These are phyloP conservation scores for Picochlorum costavermella DNA, from an alignment of 139 green algal species.

Conservation along the genomic window DNA sequence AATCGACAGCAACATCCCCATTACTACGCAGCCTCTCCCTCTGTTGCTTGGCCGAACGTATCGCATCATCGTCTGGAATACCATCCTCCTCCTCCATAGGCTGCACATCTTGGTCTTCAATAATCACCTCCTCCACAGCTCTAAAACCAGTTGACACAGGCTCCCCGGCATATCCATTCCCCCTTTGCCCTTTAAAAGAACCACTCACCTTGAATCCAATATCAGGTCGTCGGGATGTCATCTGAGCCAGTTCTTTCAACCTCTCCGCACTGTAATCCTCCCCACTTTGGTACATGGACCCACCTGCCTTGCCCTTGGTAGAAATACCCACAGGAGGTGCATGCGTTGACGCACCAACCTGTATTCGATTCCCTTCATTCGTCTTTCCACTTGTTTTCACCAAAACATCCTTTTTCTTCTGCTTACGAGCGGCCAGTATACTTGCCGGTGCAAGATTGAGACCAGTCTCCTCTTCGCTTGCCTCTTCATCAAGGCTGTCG, in stretches of 20 bases:
- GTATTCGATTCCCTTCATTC: not conserved
- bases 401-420: not conserved
- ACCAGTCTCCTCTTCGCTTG: not conserved
- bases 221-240: not conserved
- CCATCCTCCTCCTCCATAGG: not conserved
- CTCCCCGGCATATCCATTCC: not conserved
- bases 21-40: slow-evolving; percentile 54
- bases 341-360: slow-evolving; percentile 2
- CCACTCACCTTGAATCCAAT: slow-evolving; percentile 9
- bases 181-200: not conserved
- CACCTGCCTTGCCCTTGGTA: no score
- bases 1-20: slow-evolving; percentile 34
- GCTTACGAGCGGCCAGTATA: not conserved
- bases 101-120: not conserved
- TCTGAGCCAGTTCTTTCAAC: slow-evolving; percentile 40
- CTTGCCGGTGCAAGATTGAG: slow-evolving; percentile 2
- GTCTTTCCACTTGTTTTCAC: not conserved
- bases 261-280: slow-evolving; percentile 45
- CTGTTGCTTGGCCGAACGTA: slow-evolving; percentile 61
- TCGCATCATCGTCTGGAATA: slow-evolving; percentile 55
- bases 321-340: not conserved
- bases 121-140: slow-evolving; percentile 27
- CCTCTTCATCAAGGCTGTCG: not conserved
- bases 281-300: no score
- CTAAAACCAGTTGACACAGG: slow-evolving; percentile 1